Evolutionary conservation across 331 rosid species (phyloP).

Genomic region (Spiraea crenata): DNA sequence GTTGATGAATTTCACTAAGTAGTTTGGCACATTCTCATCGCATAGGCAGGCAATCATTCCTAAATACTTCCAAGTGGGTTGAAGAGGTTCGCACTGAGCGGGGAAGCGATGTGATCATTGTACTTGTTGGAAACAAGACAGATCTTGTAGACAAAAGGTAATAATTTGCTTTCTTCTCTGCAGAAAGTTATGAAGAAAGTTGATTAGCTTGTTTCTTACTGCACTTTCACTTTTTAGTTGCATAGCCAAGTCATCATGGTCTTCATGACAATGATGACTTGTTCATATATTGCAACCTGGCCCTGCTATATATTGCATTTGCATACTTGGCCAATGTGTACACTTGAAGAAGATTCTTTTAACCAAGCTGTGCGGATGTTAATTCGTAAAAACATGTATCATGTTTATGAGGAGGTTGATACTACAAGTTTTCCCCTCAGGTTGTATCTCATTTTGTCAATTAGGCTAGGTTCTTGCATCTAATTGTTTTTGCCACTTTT

Average conservation of each 20-base stretch:
- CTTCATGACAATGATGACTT: background rate
- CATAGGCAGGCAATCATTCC: slow-evolving; percentile 83
- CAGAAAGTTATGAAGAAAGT: background rate
- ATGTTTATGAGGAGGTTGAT: background rate
- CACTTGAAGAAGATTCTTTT: background rate
- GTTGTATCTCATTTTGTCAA: background rate
- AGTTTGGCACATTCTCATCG: slow-evolving; percentile 1
- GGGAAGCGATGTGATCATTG: slow-evolving; percentile 94
- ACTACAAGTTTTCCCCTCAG: slow-evolving; percentile 4
- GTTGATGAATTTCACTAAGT: background rate
- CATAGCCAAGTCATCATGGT: background rate
- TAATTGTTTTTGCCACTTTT: background rate
- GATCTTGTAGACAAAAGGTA: slow-evolving; percentile 99
- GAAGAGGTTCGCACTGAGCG: slow-evolving; percentile 99
- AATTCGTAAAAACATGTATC: background rate
- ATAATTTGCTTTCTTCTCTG: slow-evolving; percentile 15
- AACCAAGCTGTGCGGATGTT: background rate
- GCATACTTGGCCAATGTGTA: background rate
- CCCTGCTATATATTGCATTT: background rate
- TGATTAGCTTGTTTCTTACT: background rate
- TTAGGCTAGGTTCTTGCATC: slow-evolving; percentile 1
- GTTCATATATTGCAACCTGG: background rate
- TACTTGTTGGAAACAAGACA: slow-evolving; percentile 98
- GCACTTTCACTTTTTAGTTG: background rate
- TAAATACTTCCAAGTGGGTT: slow-evolving; percentile 91